Evolutionary conservation across 768 basidiomycete genomes (phyloP), one percentile per base, ranked within the genome.

Genomic region (Tricholoma sp.): DNA sequence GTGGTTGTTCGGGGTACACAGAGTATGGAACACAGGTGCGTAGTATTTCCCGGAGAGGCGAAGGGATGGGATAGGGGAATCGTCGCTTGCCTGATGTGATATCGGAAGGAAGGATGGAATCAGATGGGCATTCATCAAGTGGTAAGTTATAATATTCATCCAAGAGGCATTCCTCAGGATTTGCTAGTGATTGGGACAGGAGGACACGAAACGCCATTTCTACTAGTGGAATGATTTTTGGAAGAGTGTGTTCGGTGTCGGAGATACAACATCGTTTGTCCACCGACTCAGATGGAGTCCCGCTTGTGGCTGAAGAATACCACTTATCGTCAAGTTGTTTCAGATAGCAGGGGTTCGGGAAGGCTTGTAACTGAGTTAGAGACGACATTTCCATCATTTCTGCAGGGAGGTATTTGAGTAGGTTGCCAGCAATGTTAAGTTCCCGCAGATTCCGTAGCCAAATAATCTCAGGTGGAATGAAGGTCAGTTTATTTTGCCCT

Each of bases 391-490:
- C 64, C n/a, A 77, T 66, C 65, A 90, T 77, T 64, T 90, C 87
- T 6, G 83, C 77, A 12, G 89, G 89, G 0, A 91, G 67, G 66
- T 79, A 86, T 54, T 66, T 62, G 2, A 90, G 68, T 32, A 70
- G 66, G 66, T 91, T 91, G 53, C 76, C 74, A 0, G 84, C 74
- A 3, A 91, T 62, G 57, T 88, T 86, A 6, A 91, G 74, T 44
- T 84, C 79, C 50, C 73, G 73, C 2, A 91, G 76, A 50, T 79
- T 78, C 8, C 64, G 71, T 15, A 90, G 72, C 6, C 71, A 71
- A 17, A 68, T 72, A 34, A 91, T 84, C 51, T 86, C 86, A 0
- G 88, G 81, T 1, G 89, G 88, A 17, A 91, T 66, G 39, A 70
- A 72, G 1, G 69, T 75, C 6, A 91, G 68, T 10, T 65, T 62